Evolutionary conservation across 2,329 filamentous ascomycete genomes (phyloP).

Genomic region (Colletotrichum falcatum): DNA sequence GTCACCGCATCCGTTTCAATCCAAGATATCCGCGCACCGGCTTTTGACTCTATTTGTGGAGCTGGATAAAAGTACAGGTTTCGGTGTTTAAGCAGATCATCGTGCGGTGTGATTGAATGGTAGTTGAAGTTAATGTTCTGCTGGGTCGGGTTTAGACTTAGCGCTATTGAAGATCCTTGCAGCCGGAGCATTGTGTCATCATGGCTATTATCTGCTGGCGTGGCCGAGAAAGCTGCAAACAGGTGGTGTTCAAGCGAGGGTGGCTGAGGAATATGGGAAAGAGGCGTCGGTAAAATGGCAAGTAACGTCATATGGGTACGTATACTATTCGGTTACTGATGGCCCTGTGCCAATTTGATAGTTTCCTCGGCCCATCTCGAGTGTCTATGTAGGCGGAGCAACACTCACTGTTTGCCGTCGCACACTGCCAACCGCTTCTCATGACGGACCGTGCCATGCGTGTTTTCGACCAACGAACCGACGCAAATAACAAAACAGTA

Average conservation of each 20-base stretch:
- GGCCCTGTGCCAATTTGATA: conserved; percentile 18
- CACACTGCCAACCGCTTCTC: background rate
- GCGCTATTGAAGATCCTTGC: background rate
- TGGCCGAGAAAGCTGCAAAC: background rate
- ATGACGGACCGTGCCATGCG: background rate
- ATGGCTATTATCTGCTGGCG: background rate
- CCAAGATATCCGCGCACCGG: no score
- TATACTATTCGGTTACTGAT: background rate
- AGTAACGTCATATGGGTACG: conserved; percentile 20
- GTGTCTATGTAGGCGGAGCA: no score
- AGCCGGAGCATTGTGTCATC: background rate
- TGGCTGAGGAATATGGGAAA: background rate
- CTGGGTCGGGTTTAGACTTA: background rate
- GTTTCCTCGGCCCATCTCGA: no score
- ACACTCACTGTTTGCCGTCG: background rate
- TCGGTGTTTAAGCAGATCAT: no score
- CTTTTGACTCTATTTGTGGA: no score
- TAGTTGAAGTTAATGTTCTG: background rate
- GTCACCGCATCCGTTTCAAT: no score
- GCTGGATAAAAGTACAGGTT: no score
- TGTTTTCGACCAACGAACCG: background rate
- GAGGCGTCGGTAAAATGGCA: background rate
- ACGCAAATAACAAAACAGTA: background rate
- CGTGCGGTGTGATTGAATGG: no score
- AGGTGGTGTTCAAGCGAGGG: background rate